Base-by-base conservation (phyloP, 139 green algal species). In the Dunaliella primolecta region DNA sequence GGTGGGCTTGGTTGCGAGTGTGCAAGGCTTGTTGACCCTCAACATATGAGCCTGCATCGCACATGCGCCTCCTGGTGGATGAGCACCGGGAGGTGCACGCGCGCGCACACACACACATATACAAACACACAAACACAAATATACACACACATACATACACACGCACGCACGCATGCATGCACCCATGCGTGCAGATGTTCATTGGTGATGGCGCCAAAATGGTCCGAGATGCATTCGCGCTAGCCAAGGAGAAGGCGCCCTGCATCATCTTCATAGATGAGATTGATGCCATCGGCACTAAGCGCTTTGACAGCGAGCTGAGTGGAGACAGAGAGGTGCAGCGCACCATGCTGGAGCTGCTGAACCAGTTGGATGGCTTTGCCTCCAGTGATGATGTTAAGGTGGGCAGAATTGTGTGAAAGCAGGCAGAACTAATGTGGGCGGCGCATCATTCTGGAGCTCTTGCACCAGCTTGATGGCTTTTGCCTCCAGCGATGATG, bases 241-340 rank as follows among this genome's bases (percentile, higher is more conserved):
- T 99, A 34, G 97, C 97, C 82, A 99, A 99, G 91, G 97, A 99
- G 89, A 99, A 99, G 93, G 86, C 92, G 1, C 97, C 97, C 7
- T 95, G 91, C 88, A 99, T 99, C 91, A 99, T 99, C 88, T 99
- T 99, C 93, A 99, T 99, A 80, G 97, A 99, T 78, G 97, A 99
- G 91, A 89, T 92, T 23, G 88, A 92, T 85, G 90, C 89, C 37
- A 93, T 95, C 80, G 95, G 97, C 80, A 99, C 97, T 23, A 99
- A 99, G 91, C 93, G 97, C 36, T 98, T 99, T 86, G 97, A 98
- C 91, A 94, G 87, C 32, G 97, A 99, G 88, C 88, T 98, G 34
- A 95, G 86, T 70, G 96, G 96, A 24, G 96, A 98, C 87, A 88
- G 96, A 0, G 96, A 99, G 93, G 96, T 99, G 83, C 97, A 99